Evolutionary conservation across 129 eudicot species (phyloP), one percentile per base, ranked within the genome.

Genomic region (Tagetes erecta): DNA sequence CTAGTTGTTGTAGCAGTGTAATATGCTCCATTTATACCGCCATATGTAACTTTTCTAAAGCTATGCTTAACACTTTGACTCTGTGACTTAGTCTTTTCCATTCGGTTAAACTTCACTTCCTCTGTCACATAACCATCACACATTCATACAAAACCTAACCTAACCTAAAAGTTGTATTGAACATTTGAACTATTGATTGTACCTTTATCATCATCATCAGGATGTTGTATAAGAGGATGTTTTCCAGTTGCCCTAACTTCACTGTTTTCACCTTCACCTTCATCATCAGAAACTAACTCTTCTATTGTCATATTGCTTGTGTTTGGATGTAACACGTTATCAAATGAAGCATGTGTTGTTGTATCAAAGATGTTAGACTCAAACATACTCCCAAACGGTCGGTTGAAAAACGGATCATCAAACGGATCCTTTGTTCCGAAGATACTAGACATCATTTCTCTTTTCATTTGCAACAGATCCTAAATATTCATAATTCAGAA

Each of bases 1-100:
- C 93, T 81, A 14, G 87, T 72, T 7, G 90, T 83, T 41, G 97
- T 81, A 20, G 97, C 90, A 36, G 88, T 79, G 63, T 83, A 94
- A 76, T 88, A 94, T 1, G 85, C 73, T 79, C 99, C 99, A 84
- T 88, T 67, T 47, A 91, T 81, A 44, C 99, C 97, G 70, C 99
- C 99, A 80, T 88, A 94, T 0, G 96, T 78, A 47, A 94, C 99
- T 83, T 85, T 94, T 70, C 69, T 76, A 70, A 59, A 88, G 84
- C 86, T 84, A 40, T 51, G 58, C 1, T 31, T 51, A 20, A 55
- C 60, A 44, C 82, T 82, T 11, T 39, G 82, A n/a, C 64, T 56
- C 42, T 65, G 86, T 7, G 88, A 67, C 27, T 80, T 78, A 8
- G 76, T 62, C 69, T 76, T 73, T 65, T 76, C 76, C 3, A 72